A percentile compares a stretch with the other conserved stretches of the same genome.
Evolutionary conservation across 306 rosid species (phyloP).

Genomic region (Herpetospermum pedunculosum): DNA sequence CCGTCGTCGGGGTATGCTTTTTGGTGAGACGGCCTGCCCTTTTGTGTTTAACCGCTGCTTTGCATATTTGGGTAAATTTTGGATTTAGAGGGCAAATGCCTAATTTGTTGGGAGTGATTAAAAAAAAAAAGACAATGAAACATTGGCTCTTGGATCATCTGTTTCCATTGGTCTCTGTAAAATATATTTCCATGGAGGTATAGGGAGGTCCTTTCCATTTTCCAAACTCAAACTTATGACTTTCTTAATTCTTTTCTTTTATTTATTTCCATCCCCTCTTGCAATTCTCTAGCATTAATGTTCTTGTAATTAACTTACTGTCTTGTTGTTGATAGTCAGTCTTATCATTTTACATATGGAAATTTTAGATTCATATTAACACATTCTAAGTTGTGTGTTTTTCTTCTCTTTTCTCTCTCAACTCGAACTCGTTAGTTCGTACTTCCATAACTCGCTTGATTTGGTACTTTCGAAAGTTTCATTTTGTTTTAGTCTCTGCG

Average conservation of each 20-base stretch:
- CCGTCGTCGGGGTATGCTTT: background rate
- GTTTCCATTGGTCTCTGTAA: slow-evolving; percentile 9
- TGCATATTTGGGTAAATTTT: slow-evolving; percentile 10
- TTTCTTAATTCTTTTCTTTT: background rate
- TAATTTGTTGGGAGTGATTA: background rate
- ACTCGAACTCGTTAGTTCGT: background rate
- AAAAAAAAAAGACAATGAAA: background rate
- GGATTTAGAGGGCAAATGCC: slow-evolving; percentile 4
- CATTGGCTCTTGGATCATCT: background rate
- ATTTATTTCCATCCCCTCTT: background rate
- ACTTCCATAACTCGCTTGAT: background rate
- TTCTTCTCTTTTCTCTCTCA: background rate
- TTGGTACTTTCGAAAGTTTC: background rate
- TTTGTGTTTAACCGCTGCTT: slow-evolving; percentile 2
- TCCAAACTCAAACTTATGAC: background rate
- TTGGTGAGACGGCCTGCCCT: background rate
- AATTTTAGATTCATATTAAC: slow-evolving; percentile 4
- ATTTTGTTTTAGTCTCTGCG: too few relatives aligned
- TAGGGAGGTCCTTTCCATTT: background rate
- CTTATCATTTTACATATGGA: slow-evolving; percentile 6
- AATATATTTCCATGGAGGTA: slow-evolving; percentile 13
- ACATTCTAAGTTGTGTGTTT: background rate
- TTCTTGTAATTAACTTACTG: slow-evolving; percentile 9
- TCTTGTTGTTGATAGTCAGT: slow-evolving; percentile 6
- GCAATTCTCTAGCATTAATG: background rate